Evolutionary conservation across 139 green algal species (phyloP), one percentile per base, ranked within the genome.

Genomic region (Tetradesmus lagerheimii): DNA sequence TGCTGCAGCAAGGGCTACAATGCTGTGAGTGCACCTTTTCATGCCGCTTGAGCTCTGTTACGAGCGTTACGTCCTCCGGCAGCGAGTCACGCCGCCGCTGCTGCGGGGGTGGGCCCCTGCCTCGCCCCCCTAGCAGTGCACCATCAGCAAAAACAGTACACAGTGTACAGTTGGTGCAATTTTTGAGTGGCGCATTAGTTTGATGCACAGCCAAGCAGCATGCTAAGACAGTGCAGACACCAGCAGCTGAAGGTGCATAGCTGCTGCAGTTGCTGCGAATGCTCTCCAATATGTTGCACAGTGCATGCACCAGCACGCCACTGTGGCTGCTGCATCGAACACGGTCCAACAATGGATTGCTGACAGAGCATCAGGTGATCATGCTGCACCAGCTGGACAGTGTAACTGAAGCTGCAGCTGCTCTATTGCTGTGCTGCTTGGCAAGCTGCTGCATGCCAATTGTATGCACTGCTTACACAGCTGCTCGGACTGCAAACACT

Each of bases 31-130:
- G 4, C 41, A 89, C 85, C 85, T 91, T 91, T 43, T 78, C 76
- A 37, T 91, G 88, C 31, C 71, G 76, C 66, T 88, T 88, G 1
- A 91, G 88, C 80, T 83, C 80, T 15, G 88, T 88, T 15, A 91
- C 53, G n/a, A 38, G 16, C 2, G 34, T 34, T 29, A 91, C 66
- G 50, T 91, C 88, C 41, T 91, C 88, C 16, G 88, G 88, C 64
- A 91, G 47, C 12, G 64, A 37, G 34, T 87, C 82, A 5, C 66
- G 87, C 78, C 41, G 57, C 53, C 87, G 87, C 38, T 85, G 87
- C 50, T 43, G 62, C 25, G n/a, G 57, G 5, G 53, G 87, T 12
- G 87, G 38, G 1, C 53, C 87, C 16, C 76, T 53, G 16, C 87
- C 87, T 14, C 87, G 45, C 5, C 87, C 39, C 14, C 87, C 87